Evolutionary conservation across 1,284 basidiomycete species (phyloP).

Genomic region (Gymnopus androsaceus): DNA sequence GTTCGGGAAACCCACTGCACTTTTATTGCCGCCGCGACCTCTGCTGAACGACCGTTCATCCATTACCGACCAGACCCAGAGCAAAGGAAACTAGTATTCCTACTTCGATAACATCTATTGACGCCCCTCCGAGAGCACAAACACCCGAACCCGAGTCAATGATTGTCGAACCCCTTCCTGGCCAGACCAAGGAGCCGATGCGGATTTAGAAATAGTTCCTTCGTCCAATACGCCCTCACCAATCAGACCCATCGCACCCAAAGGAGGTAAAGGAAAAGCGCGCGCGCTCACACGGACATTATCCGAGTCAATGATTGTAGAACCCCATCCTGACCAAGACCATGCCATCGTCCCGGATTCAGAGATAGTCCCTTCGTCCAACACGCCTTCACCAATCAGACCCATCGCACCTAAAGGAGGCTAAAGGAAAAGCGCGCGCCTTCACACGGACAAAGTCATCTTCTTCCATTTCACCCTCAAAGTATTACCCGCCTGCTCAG

Average conservation of each 20-base stretch:
- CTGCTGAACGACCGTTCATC: not conserved
- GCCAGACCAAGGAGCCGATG: not conserved
- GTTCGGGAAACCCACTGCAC: not conserved
- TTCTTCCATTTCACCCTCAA: conserved; percentile 37
- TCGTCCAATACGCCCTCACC: conserved; percentile 64
- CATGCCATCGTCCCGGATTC: conserved; percentile 7
- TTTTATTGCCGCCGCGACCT: not conserved
- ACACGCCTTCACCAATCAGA: conserved; percentile 59
- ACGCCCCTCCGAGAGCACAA: not conserved
- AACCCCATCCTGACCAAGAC: not conserved
- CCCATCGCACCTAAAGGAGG: not conserved
- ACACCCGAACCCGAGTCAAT: not conserved
- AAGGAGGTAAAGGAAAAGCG: conserved; percentile 6
- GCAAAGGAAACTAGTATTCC: not conserved
- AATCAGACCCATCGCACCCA: conserved; percentile 41
- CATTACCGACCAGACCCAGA: not conserved
- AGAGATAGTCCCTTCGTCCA: conserved; percentile 58
- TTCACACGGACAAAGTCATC: conserved; percentile 17
- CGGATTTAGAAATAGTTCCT: conserved; percentile 41
- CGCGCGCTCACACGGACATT: conserved; percentile 12
- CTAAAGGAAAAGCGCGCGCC: conserved; percentile 6
- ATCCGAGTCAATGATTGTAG: conserved; percentile 1
- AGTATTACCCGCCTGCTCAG: conserved; percentile 28
- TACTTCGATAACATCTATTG: not conserved
- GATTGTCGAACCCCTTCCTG: not conserved